A percentile compares a stretch with the other conserved stretches of the same genome.
These are phyloP conservation scores for Didymella pomorum DNA, from an alignment of 2,329 filamentous ascomycete genomes.

Conservation along the genomic window DNA sequence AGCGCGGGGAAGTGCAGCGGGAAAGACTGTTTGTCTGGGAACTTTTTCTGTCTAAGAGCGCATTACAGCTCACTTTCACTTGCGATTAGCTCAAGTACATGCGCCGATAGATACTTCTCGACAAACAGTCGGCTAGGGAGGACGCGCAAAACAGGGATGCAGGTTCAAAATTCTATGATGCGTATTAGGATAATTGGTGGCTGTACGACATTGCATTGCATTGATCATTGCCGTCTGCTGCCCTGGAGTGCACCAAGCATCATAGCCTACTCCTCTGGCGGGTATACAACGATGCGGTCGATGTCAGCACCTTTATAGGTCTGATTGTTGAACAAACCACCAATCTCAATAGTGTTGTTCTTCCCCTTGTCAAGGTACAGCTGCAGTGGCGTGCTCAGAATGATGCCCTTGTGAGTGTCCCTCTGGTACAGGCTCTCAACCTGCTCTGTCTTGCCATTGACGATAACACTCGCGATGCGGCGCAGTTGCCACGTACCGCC, in stretches of 20 bases:
- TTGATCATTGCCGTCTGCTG: no score
- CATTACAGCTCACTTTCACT: no score
- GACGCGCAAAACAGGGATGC: no score
- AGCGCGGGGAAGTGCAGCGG: not conserved
- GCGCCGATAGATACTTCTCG: no score
- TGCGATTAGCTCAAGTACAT: no score
- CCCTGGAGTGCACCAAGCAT: no score
- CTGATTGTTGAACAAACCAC: conserved; percentile 64
- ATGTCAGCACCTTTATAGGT: conserved; percentile 66
- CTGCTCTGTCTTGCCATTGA: conserved; percentile 61
- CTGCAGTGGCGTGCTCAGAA: conserved; percentile 65
- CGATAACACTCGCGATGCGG: conserved; percentile 66
- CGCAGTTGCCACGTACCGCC: conserved; percentile 67
- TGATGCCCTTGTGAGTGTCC: conserved; percentile 67
- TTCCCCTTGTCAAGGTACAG: conserved; percentile 62
- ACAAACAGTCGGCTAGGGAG: no score
- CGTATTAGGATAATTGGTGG: not conserved
- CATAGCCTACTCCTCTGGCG: conserved; percentile 54
- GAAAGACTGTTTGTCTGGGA: no score
- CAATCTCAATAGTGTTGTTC: conserved; percentile 67
- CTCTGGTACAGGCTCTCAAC: conserved; percentile 62
- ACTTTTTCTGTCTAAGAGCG: no score
- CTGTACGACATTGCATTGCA: not conserved
- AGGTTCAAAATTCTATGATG: no score
- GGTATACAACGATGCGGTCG: conserved; percentile 68